Base-by-base conservation (phyloP, 768 basidiomycete species). In the Boletales sp. region DNA sequence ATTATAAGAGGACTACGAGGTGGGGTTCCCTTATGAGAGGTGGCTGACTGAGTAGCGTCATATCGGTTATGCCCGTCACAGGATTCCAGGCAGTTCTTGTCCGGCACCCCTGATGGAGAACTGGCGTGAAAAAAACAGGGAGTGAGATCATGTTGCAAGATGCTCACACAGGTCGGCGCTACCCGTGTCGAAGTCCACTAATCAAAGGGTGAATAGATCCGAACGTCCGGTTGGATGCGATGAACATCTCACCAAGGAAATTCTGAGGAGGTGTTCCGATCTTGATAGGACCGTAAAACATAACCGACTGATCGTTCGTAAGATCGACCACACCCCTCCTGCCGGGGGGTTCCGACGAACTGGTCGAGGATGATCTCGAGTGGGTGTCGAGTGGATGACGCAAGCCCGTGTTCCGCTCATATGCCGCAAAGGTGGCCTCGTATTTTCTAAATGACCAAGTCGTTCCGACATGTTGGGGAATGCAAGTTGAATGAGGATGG, bases 121-220 rank as follows among this genome's bases (percentile, higher is more conserved):
- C 2, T 21, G 21, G 21, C 4, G 4, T 8, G 18, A 29, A 53
- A 29, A 53, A 17, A 58, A n/a, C 8, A n/a, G 8, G 39, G n/a
- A 13, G 12, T 4, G n/a, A 0, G 9, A 17, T 24, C 14, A 34
- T 13, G n/a, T 24, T n/a, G 13, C 24, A 21, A 8, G 34, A 21
- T 6, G 46, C 63, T 45, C 45, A 57, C 62, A 51, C 12, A 76
- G 58, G 56, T 81, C 80, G 51, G 74, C 69, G 40, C 76, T 78
- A 38, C 79, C 75, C 10, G 77, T 79, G 55, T 79, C 77, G 49
- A 76, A 74, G 52, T 75, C 74, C 53, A 76, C 76, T 76, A 29
- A 12, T 27, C 24, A 17, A 39, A 31, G 9, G 21, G 37, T 10
- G 14, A 45, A 27, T 7, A 14, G 1, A 40, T 52, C 19, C 45